phyloP scores from a whole-genome alignment of 495 filamentous ascomycete genomes.

The Penicillium canescens region DNA sequence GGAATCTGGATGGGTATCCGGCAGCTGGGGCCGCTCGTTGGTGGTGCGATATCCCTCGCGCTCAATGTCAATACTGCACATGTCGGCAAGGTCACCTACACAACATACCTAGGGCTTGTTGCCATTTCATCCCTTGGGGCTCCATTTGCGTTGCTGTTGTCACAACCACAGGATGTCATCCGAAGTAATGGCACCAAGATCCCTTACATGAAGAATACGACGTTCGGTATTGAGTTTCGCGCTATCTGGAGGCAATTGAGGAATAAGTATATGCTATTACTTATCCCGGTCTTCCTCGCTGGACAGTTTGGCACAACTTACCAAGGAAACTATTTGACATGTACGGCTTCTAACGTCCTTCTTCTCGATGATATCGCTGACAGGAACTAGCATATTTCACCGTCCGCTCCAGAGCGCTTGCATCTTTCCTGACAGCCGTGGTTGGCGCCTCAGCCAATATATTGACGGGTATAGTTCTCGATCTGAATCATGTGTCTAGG shows the following conservation, averaged over 20 bases:
- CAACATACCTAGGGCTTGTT: conserved; percentile 56
- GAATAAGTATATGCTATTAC: conserved; percentile 48
- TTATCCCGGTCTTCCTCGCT: conserved; percentile 56
- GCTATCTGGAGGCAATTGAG: conserved; percentile 48
- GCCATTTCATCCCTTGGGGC: conserved; percentile 53
- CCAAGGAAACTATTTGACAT: conserved; percentile 56
- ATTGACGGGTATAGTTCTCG: conserved; percentile 48
- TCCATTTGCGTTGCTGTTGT: conserved; percentile 51
- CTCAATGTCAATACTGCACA: conserved; percentile 48
- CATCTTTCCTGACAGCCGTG: conserved; percentile 45
- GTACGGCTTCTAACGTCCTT: background rate
- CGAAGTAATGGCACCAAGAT: conserved; percentile 46
- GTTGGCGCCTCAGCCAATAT: conserved; percentile 48
- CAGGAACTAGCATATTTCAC: conserved; percentile 52
- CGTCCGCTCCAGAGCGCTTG: conserved; percentile 53
- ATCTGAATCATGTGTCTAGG: conserved; percentile 35
- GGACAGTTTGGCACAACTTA: conserved; percentile 58
- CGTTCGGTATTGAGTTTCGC: conserved; percentile 40
- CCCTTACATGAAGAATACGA: conserved; percentile 42
- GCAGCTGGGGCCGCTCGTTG: conserved; percentile 56
- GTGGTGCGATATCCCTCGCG: conserved; percentile 55
- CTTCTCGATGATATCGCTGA: background rate
- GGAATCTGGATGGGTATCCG: conserved; percentile 60
- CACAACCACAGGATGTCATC: conserved; percentile 56
- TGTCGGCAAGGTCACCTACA: conserved; percentile 54